Evolutionary conservation across 2,329 filamentous ascomycete species (phyloP), one percentile per base, ranked within the genome.

Genomic region (Bipolaris cookei): DNA sequence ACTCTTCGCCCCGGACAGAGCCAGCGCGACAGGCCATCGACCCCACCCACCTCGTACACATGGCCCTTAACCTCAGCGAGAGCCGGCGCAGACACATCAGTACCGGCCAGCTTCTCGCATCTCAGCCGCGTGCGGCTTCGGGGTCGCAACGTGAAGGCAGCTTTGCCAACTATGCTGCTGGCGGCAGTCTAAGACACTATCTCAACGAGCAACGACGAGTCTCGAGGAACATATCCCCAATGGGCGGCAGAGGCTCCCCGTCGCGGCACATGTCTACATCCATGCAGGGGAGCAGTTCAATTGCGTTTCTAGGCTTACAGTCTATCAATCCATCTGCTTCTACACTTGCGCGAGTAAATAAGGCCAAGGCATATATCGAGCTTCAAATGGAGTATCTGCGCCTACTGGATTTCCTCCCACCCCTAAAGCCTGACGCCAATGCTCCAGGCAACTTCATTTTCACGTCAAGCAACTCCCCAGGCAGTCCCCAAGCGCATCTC

Each of bases 41-140:
- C 69, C 90, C 93, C 6, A 86, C 89, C 3, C 91, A 97, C 75
- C 96, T 98, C 62, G 92, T 98, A 39, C 92, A 92, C 69, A 90
- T 98, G 85, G 94, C 94, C 1, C 78, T 98, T 66, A 95, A 89
- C 63, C 78, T 98, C 47, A 96, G 90, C 79, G 92, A 97, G 76
- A 91, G 89, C 69, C 86, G 87, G 63, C 86, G 86, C 37, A 70
- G 83, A 83, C 77, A 90, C 81, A 59, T 86, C 79, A 75, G 85
- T 81, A 76, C 84, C 80, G 76, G 87, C 73, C 74, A 83, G 76
- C 64, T 85, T 70, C 53, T 86, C 72, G 71, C 84, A 75, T 53
- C 77, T 25, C 75, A 79, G 79, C 34, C 85, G 78, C 76, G 77
- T 49, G 71, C 74, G 25, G 68, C 68, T 14, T 83, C 78, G 78